Base-by-base conservation (phyloP, 768 basidiomycete species). In the Rhodotorula paludigena region DNA sequence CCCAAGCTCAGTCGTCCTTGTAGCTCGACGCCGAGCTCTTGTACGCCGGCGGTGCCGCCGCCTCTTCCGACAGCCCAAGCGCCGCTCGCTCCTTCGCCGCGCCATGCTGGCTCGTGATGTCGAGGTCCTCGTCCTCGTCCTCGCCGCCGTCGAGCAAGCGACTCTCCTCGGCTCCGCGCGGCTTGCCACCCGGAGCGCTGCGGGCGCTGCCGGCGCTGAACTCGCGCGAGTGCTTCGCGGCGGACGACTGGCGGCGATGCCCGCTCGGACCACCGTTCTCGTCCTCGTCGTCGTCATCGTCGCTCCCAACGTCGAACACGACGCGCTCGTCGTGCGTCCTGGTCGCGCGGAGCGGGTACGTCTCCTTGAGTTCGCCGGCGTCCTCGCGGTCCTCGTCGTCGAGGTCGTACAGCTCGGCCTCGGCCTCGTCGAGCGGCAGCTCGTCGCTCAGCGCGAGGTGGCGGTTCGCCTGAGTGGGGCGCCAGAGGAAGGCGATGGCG, bases 371-470 rank as follows among this genome's bases (percentile, higher is more conserved):
- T 25, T 73, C 71, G 32, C 62, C 66, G 32, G 72, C 66, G 28
- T 70, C 75, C 25, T 81, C 81, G 49, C 80, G 79, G 1, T 80
- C 84, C 59, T 87, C 90, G 73, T 90, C 89, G 58, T 92, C 91
- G 35, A 90, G 81, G 75, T 92, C 91, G 74, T 91, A 93, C 76
- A 92, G 88, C 76, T 96, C 90, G 0, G 90, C 93, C 72, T 93
- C 92, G 74, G 88, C 87, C 76, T 93, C 91, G 74, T 92, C 88
- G 80, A 93, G 92, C 33, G 96, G 91, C 59, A 98, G 79, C 80
- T 99, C 96, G 71, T 97, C 93, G 33, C 90, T 93, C 88, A 97
- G 92, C 42, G 91, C 86, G 68, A 99, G 85, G 77, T 89, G 86
- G 81, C 88, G 83, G 82, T 93, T 92, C 77, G 89, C 85, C 47